Evolutionary conservation across 192 early-diverging fungal genomes (phyloP), one percentile per base, ranked within the genome.

Genomic region (Coemansia sp.): DNA sequence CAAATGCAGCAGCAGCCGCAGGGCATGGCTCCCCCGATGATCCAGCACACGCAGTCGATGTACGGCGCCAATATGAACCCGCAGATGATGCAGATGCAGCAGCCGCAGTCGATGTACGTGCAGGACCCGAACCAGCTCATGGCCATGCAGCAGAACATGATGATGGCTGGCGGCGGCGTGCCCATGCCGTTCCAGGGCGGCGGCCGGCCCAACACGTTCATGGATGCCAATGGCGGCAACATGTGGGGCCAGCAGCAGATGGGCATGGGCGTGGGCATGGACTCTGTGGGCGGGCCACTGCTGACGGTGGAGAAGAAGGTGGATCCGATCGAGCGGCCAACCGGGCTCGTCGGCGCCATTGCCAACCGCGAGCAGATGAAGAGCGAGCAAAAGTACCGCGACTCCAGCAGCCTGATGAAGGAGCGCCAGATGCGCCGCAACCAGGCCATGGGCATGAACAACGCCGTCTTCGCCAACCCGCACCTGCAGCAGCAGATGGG

Each of bases 341-440:
- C 75, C 0, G 83, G 83, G 3, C 70, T 84, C 42, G 83, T 84
- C 6, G 83, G 83, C 28, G 83, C 83, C 6, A 84, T 84, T 66
- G 83, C 83, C 52, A 78, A 70, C 26, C 79, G 78, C 45, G 79
- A 84, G 76, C 83, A 84, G 62, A 71, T 82, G 72, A 76, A 77
- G 73, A 77, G 71, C 68, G 73, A 78, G 68, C 75, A 78, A 65
- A 85, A 85, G 63, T 85, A 85, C 64, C 75, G 76, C 61, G 79
- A 85, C 61, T 77, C 83, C 36, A 79, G 69, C 73, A 78, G 76
- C 21, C 64, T 83, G 61, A 83, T 83, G 82, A 67, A 68, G 53
- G 82, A 83, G 70, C 76, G 76, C 35, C 82, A 83, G 69, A 83
- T 77, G 69, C 76, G 72, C 55, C 82, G 82, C 70, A 76, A 83